Conservation (phyloP, 2,329 filamentous ascomycete species). For the Teratosphaeria gauchensis region DNA sequence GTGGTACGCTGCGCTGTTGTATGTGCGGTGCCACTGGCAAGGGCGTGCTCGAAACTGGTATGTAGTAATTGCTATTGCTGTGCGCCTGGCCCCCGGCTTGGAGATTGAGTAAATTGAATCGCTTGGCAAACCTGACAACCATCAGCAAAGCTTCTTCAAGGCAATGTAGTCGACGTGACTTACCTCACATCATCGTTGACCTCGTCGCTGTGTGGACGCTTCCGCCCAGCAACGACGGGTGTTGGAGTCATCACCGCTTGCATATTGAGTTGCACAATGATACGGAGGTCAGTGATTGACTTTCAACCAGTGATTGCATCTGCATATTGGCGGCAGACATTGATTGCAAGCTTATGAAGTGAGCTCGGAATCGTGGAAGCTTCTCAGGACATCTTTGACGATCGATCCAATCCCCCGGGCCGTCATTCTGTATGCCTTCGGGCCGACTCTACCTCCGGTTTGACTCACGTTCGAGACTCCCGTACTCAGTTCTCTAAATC, state of each 20-base stretch:
- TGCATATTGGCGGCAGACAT: neutral
- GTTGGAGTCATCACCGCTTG: neutral
- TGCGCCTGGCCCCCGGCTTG: conserved; percentile 29
- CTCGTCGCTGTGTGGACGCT: neutral
- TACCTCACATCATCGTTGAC: neutral
- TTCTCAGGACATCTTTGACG: neutral
- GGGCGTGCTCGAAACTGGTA: conserved; percentile 43
- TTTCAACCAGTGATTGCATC: neutral
- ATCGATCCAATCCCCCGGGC: too few relatives aligned
- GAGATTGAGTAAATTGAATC: conserved; percentile 59
- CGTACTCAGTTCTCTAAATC: neutral
- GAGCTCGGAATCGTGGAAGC: neutral
- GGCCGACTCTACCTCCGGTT: neutral
- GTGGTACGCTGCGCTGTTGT: conserved; percentile 44
- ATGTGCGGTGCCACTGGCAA: neutral
- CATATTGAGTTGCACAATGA: neutral
- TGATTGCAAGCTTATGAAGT: neutral
- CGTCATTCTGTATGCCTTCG: neutral
- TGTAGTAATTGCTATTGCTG: conserved; percentile 51
- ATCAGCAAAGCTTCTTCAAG: neutral
- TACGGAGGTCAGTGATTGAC: neutral
- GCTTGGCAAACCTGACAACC: conserved; percentile 60
- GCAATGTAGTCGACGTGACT: neutral
- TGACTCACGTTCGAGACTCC: neutral
- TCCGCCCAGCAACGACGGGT: neutral